A percentile compares a stretch with the other conserved stretches of the same genome.
Evolutionary conservation across 1,284 basidiomycete species (phyloP).

Genomic region (Melampsora larici-populina): DNA sequence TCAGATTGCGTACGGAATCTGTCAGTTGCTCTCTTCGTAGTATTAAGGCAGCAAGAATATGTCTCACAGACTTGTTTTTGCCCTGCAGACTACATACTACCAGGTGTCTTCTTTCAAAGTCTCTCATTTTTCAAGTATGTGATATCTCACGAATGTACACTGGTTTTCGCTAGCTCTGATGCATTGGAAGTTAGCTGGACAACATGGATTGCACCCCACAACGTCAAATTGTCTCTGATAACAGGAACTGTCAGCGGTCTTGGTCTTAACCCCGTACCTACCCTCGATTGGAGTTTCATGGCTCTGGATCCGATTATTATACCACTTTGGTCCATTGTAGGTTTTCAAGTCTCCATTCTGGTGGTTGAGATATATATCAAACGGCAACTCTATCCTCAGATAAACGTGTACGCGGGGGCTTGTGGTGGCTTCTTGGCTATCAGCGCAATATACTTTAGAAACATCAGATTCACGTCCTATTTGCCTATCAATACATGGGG

Average conservation of each 20-base stretch:
- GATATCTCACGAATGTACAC: too few relatives aligned
- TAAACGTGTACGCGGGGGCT: slow-evolving; percentile 32
- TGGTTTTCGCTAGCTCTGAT: too few relatives aligned
- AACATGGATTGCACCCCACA: slow-evolving; percentile 41
- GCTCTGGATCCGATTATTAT: slow-evolving; percentile 48
- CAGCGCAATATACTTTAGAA: slow-evolving; percentile 15
- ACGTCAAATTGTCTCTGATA: slow-evolving; percentile 39
- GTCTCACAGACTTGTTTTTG: too few relatives aligned
- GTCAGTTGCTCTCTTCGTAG: not conserved
- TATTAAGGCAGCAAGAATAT: too few relatives aligned
- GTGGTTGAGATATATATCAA: slow-evolving; percentile 11
- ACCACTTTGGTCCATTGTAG: slow-evolving; percentile 50
- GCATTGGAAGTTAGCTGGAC: slow-evolving; percentile 15
- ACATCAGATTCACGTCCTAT: slow-evolving; percentile 41
- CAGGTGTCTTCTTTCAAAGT: slow-evolving; percentile 4
- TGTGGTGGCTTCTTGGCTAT: slow-evolving; percentile 8
- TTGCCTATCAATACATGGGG: slow-evolving; percentile 46
- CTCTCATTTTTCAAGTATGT: slow-evolving; percentile 13
- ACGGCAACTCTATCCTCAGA: not conserved
- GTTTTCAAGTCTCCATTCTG: slow-evolving; percentile 45
- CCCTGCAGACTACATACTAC: not conserved
- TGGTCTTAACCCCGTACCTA: slow-evolving; percentile 55
- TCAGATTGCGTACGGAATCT: slow-evolving; percentile 1
- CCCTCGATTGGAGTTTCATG: slow-evolving; percentile 57
- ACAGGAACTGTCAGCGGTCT: slow-evolving; percentile 51